phyloP scores from a whole-genome alignment of 129 eudicot genomes.

The Gnaphalium uliginosum region DNA sequence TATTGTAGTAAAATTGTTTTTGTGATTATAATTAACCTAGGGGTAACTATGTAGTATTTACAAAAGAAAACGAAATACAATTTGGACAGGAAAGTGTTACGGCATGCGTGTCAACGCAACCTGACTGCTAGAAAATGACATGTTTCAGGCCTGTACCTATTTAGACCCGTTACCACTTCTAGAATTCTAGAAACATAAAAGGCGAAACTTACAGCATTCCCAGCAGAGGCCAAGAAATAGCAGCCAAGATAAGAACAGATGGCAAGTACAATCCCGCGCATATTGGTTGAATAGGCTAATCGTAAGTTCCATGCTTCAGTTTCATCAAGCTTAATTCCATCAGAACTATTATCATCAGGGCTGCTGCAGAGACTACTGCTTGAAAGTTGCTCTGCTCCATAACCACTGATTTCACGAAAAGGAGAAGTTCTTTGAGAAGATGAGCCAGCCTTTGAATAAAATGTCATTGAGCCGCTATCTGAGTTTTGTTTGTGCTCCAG shows the following conservation, averaged over 20 bases:
- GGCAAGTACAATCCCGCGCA: constrained; percentile 84
- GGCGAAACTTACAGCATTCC: constrained; percentile 69
- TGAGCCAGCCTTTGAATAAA: constrained; percentile 60
- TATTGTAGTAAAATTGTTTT: no score
- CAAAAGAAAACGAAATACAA: no score
- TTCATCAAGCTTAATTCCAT: constrained; percentile 81
- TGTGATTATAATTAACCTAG: no score
- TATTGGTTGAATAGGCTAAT: constrained; percentile 48
- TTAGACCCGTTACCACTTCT: no score
- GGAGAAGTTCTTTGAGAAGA: constrained; percentile 70
- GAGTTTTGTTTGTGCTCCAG: constrained; percentile 81
- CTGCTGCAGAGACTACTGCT: constrained; percentile 77
- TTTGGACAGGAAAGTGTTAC: no score
- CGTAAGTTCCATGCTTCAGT: constrained; percentile 79
- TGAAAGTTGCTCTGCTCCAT: constrained; percentile 61
- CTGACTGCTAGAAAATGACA: no score
- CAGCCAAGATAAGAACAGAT: constrained; percentile 77
- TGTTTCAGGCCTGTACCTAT: no score
- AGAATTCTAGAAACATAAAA: no score
- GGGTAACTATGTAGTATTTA: no score
- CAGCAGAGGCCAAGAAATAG: constrained; percentile 92
- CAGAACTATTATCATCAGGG: constrained; percentile 81
- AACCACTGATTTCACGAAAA: constrained; percentile 57
- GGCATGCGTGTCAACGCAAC: no score
- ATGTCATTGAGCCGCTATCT: constrained; percentile 69